Conservation (phyloP, 2,329 filamentous ascomycete genomes). For the Tolypocladium nubicola region DNA sequence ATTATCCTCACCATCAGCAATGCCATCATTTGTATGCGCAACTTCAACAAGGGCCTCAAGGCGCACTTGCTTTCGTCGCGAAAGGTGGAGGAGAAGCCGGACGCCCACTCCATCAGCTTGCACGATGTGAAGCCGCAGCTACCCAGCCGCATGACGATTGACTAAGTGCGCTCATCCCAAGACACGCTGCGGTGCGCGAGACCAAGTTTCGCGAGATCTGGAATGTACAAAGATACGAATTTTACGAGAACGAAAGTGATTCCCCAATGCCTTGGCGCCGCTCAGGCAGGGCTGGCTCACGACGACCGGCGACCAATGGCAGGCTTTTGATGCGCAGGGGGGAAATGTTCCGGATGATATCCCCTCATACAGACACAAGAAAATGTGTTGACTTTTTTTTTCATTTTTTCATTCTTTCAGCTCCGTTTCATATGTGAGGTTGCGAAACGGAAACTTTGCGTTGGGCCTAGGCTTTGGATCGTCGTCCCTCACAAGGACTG, state of each 20-base stretch:
- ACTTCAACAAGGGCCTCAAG: slow-evolving; percentile 86
- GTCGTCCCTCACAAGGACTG: background rate
- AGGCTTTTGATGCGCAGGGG: background rate
- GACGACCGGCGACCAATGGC: slow-evolving; percentile 4
- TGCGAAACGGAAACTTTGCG: background rate
- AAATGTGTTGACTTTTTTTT: background rate
- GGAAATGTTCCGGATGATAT: background rate
- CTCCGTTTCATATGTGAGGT: background rate
- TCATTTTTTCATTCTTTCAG: background rate
- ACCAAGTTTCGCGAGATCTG: background rate
- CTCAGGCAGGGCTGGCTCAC: slow-evolving; percentile 4
- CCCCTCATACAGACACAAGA: background rate
- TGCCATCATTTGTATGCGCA: slow-evolving; percentile 76
- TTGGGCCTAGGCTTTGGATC: background rate
- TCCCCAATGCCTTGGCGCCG: slow-evolving; percentile 2
- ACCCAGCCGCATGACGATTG: slow-evolving; percentile 51
- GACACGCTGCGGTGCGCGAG: background rate
- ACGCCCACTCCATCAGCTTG: slow-evolving; percentile 44
- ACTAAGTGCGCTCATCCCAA: slow-evolving; percentile 24
- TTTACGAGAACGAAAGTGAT: slow-evolving; percentile 10
- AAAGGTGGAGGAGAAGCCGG: slow-evolving; percentile 42
- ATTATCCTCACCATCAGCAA: slow-evolving; percentile 84
- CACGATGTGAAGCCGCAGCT: slow-evolving; percentile 45
- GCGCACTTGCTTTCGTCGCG: slow-evolving; percentile 59
- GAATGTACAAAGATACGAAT: slow-evolving; percentile 25